phyloP scores from a whole-genome alignment of 106 monocot species.

The Agapanthus africanus region DNA sequence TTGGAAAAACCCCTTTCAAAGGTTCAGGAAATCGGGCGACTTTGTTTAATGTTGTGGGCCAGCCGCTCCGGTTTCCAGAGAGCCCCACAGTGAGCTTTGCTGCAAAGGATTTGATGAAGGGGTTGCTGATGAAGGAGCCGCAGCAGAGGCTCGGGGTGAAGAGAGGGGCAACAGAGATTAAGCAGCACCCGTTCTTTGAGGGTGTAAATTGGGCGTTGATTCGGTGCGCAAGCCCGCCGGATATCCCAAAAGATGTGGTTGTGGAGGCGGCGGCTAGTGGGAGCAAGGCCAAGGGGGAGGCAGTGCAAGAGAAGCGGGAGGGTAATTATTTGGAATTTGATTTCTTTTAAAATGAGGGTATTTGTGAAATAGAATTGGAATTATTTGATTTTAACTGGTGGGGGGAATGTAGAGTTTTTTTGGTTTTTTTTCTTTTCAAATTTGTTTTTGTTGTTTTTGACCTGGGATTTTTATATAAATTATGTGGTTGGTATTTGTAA shows the following conservation, averaged over 20 bases:
- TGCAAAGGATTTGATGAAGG: conserved; percentile 11
- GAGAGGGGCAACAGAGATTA: conserved; percentile 20
- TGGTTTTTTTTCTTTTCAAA: not conserved
- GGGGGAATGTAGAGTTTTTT: not conserved
- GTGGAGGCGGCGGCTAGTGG: not conserved
- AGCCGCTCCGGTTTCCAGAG: conserved; percentile 14
- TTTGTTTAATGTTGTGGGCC: conserved; percentile 14
- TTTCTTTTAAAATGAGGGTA: conserved; percentile 1
- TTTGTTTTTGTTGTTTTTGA: not conserved
- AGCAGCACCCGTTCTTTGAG: conserved; percentile 22
- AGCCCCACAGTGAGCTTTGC: conserved; percentile 8
- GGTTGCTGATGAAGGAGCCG: conserved; percentile 18
- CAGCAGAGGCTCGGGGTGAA: conserved; percentile 8
- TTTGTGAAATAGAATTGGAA: not conserved
- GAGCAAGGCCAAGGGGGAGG: not conserved
- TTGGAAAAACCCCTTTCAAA: conserved; percentile 21
- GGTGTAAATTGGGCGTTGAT: conserved; percentile 23
- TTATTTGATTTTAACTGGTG: not conserved
- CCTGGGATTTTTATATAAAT: conserved; percentile 5
- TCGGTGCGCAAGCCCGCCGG: conserved; percentile 14
- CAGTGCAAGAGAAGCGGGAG: not conserved
- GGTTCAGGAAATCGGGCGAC: conserved; percentile 16
- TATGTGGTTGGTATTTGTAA: too few relatives aligned
- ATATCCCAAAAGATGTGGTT: conserved; percentile 3
- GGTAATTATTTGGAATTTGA: conserved; percentile 3